Evolutionary conservation across 139 green algal genomes (phyloP).

Genomic region (Asterochloris sp.): DNA sequence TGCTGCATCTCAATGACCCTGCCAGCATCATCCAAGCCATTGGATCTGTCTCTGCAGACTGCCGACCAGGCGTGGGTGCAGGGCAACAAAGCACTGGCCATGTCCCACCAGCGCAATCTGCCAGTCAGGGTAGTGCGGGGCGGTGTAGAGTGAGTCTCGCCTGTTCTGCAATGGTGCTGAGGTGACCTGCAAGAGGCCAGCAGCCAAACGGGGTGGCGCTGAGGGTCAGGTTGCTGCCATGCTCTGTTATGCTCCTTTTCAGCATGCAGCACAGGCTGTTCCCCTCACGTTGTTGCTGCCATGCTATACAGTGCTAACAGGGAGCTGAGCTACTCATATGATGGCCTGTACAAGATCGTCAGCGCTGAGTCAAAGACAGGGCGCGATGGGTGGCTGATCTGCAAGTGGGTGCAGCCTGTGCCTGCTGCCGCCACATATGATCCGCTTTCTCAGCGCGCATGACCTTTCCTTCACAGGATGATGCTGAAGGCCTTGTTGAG

Average conservation of each 20-base stretch:
- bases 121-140: constrained; percentile 49
- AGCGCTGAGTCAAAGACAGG: constrained; percentile 14
- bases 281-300: neutral
- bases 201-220: too few relatives aligned
- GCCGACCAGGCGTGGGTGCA: constrained; percentile 33
- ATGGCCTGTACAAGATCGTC: constrained; percentile 57
- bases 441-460: neutral
- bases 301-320: neutral
- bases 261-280: neutral
- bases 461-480: neutral
- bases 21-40: too few relatives aligned
- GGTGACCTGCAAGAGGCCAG: neutral
- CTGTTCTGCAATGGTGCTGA: neutral
- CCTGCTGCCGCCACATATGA: neutral
- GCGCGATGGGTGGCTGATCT: constrained; percentile 22
- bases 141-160: neutral
- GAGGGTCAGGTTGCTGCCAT: neutral
- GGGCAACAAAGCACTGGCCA: constrained; percentile 40
- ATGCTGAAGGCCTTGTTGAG: neutral
- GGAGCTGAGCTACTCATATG: constrained; percentile 46
- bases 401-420: constrained; percentile 14
- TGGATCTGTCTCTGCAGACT: constrained; percentile 19
- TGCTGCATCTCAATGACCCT: too few relatives aligned
- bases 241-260: neutral
- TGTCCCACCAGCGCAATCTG: constrained; percentile 24